Conservation (phyloP, 2,329 filamentous ascomycete species). For the Curvularia hawaiiensis region DNA sequence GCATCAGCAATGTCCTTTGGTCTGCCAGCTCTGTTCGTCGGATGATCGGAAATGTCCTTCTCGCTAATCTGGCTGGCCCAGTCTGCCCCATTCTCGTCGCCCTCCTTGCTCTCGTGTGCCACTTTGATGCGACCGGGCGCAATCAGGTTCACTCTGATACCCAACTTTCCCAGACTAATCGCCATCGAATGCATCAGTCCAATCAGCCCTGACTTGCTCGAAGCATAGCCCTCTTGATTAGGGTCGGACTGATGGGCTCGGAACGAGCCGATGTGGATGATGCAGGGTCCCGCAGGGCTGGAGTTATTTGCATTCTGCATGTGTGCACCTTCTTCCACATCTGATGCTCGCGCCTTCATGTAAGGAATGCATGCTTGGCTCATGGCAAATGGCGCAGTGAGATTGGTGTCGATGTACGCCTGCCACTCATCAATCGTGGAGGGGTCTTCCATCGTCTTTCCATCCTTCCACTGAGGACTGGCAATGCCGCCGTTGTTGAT, state of each 20-base stretch:
- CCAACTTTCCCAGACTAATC: conserved; percentile 51
- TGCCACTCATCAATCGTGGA: conserved; percentile 53
- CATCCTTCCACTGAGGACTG: conserved; percentile 50
- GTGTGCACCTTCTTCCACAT: conserved; percentile 35
- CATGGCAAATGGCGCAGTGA: conserved; percentile 54
- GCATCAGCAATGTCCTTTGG: conserved; percentile 55
- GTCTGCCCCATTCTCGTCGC: conserved; percentile 49
- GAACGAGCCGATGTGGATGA: conserved; percentile 55
- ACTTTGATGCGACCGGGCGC: conserved; percentile 55
- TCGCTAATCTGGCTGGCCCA: conserved; percentile 48
- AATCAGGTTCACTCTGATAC: conserved; percentile 56
- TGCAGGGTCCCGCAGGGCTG: conserved; percentile 49
- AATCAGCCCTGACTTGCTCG: conserved; percentile 58
- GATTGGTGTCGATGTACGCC: conserved; percentile 55
- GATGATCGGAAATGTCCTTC: conserved; percentile 51
- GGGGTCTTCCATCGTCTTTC: conserved; percentile 54
- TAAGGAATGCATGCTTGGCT: conserved; percentile 55
- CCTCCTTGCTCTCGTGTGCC: conserved; percentile 53
- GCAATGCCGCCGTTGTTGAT: conserved; percentile 48
- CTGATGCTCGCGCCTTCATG: conserved; percentile 48
- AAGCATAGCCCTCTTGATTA: conserved; percentile 57
- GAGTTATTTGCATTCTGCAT: conserved; percentile 28
- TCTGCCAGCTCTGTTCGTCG: conserved; percentile 52
- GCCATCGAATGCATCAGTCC: conserved; percentile 59
- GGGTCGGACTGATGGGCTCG: conserved; percentile 53